phyloP scores from a whole-genome alignment of 257 asterid species.

The Rauvolfia tetraphylla region DNA sequence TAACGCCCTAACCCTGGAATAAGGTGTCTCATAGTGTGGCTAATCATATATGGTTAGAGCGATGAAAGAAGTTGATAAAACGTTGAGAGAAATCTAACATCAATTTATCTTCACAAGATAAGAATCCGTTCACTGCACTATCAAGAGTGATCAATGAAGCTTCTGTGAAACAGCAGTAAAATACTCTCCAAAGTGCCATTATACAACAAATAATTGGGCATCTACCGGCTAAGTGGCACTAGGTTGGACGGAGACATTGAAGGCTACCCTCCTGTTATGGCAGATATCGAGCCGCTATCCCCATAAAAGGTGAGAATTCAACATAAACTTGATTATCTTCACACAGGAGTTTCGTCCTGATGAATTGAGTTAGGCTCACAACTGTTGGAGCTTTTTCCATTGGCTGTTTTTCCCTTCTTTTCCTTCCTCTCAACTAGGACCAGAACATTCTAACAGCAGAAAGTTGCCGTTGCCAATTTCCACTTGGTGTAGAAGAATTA shows the following conservation, averaged over 20 bases:
- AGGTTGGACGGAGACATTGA: background rate
- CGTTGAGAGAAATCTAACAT: background rate
- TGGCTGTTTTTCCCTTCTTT: background rate
- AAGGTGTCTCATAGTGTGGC: background rate
- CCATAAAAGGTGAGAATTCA: background rate
- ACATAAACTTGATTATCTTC: background rate
- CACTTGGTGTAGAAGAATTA: background rate
- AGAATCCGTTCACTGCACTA: background rate
- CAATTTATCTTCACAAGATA: background rate
- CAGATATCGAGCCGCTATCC: background rate
- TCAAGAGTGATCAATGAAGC: background rate
- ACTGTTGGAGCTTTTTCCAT: background rate
- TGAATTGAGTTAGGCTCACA: background rate
- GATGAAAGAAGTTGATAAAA: background rate
- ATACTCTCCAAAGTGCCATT: background rate
- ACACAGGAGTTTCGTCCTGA: background rate
- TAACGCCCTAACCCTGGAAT: background rate
- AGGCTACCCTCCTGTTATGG: background rate
- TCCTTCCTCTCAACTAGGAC: background rate
- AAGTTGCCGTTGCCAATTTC: background rate
- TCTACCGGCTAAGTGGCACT: background rate
- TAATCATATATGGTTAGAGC: background rate
- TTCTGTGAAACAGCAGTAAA: background rate
- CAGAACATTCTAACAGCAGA: background rate
- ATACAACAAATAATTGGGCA: background rate